Percentiles rank a stretch among this genome's conserved stretches.
phyloP scores from a whole-genome alignment of 1,284 basidiomycete species.

The Volvariella volvacea region DNA sequence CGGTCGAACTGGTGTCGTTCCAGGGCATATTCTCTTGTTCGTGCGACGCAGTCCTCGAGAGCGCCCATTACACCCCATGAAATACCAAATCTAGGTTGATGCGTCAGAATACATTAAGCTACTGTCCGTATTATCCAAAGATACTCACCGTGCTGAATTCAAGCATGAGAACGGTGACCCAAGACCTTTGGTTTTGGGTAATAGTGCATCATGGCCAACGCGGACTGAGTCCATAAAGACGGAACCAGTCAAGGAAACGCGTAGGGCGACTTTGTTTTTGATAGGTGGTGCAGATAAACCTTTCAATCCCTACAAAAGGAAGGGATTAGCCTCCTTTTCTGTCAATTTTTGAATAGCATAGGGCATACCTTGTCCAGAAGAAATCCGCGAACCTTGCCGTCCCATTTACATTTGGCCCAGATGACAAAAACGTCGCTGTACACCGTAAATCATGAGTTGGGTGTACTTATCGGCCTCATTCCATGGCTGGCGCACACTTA shows the following conservation, averaged over 20 bases:
- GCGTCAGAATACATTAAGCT: not conserved
- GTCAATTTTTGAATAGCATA: not conserved
- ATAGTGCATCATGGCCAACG: conserved; percentile 62
- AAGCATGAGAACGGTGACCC: conserved; percentile 86
- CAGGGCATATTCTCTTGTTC: conserved; percentile 80
- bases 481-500: conserved; percentile 32
- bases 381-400: conserved; percentile 88
- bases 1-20: conserved; percentile 88
- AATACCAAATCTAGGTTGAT: conserved; percentile 64
- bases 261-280: conserved; percentile 89
- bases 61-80: conserved; percentile 94
- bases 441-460: too few relatives aligned
- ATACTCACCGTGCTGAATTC: conserved; percentile 71
- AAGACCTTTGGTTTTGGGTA: conserved; percentile 74
- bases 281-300: conserved; percentile 87
- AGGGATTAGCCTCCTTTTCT: conserved; percentile 2
- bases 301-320: conserved; percentile 55
- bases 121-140: not conserved
- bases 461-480: conserved; percentile 8
- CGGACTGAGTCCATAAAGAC: conserved; percentile 88
- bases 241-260: conserved; percentile 88
- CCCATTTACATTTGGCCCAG: conserved; percentile 96
- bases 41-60: conserved; percentile 84
- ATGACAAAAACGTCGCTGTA: conserved; percentile 79
- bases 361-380: conserved; percentile 75